Conservation (phyloP, 129 eudicot genomes). For the Chrysanthemum seticuspe region DNA sequence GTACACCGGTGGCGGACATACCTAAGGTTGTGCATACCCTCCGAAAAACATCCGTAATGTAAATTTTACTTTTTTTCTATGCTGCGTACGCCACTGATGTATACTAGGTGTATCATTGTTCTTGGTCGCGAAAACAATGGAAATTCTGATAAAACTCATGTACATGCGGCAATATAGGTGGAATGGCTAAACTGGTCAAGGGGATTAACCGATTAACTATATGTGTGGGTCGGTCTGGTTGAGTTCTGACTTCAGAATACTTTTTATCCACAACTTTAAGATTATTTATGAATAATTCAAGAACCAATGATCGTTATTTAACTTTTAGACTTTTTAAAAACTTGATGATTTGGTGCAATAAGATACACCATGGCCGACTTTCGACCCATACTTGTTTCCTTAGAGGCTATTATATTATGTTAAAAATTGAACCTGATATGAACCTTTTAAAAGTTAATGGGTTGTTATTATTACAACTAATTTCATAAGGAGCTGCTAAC, state of each 20-base stretch:
- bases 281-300: neutral
- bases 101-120: constrained; percentile 1
- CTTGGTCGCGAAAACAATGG: neutral
- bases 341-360: neutral
- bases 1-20: neutral
- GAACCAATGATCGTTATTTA: neutral
- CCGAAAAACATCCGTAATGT: too few species aligned
- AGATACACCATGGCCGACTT: neutral
- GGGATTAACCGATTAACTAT: neutral
- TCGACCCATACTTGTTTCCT: neutral
- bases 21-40: too few species aligned
- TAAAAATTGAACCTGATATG: neutral
- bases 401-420: neutral
- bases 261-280: neutral
- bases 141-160: neutral
- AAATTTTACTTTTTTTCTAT: too few species aligned
- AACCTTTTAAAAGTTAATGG: neutral
- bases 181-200: neutral
- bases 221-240: neutral
- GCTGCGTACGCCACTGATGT: too few species aligned
- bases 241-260: neutral
- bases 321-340: neutral
- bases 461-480: neutral
- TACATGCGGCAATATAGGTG: neutral
- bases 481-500: neutral